Evolutionary conservation across 495 filamentous ascomycete genomes (phyloP).

Genomic region (Penicillium fimorum): DNA sequence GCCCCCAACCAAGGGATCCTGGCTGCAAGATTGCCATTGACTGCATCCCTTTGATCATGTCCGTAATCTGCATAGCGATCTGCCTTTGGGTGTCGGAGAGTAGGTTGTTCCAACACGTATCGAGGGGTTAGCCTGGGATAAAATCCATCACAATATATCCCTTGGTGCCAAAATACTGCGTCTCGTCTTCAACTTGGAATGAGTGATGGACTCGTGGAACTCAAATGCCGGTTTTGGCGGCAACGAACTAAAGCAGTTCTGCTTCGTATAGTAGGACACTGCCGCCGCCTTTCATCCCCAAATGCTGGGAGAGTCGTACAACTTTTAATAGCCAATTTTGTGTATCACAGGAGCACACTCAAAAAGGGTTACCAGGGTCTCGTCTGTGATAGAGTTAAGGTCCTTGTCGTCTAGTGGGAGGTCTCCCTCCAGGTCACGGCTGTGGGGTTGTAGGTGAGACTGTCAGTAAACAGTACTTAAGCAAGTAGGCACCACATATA

Average conservation of each 20-base stretch:
- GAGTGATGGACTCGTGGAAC: slow-evolving; percentile 22
- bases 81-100: slow-evolving; percentile 12
- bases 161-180: slow-evolving; percentile 26
- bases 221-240: slow-evolving; percentile 15
- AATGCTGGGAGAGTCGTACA: slow-evolving; percentile 19
- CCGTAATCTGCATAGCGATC: slow-evolving; percentile 21
- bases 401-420: slow-evolving; percentile 15
- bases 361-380: slow-evolving; percentile 21
- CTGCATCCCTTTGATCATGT: slow-evolving; percentile 26
- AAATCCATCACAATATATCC: slow-evolving; percentile 39
- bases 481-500: background rate
- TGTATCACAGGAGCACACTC: slow-evolving; percentile 17
- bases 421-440: background rate
- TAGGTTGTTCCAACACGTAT: slow-evolving; percentile 27
- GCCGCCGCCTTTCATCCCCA: slow-evolving; percentile 23
- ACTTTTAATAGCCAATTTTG: slow-evolving; percentile 11
- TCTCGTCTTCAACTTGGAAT: slow-evolving; percentile 21
- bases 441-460: slow-evolving; percentile 5
- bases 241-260: slow-evolving; percentile 17
- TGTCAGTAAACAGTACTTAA: slow-evolving; percentile 10
- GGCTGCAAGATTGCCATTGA: slow-evolving; percentile 22
- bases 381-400: slow-evolving; percentile 14
- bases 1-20: slow-evolving; percentile 27
- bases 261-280: no score
- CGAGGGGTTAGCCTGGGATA: slow-evolving; percentile 26